Evolutionary conservation across 441 rosid genomes (phyloP), one percentile per base, ranked within the genome.

Genomic region (Mallotus repandus): DNA sequence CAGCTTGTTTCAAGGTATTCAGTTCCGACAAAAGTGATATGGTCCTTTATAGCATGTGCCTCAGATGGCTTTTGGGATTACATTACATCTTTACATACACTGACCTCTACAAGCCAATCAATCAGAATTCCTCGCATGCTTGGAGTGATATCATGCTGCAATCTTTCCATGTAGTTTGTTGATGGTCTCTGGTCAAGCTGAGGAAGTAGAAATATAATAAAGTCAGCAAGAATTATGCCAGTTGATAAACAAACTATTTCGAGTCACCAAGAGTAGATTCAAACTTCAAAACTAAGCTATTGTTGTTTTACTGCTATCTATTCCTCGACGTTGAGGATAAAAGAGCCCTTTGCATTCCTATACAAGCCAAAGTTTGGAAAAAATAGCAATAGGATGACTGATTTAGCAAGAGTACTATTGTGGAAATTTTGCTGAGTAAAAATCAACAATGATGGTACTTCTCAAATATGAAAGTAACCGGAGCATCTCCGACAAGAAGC

Each of bases 21-120:
- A 35, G 68, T 38, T 64, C 66, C 46, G 48, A 21, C 6, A 62
- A 46, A 9, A n/a, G 46, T 54, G 25, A 45, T 19, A 21, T 59
- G 63, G 41, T 5, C 43, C 29, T 68, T 52, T 25, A 12, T 35
- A 68, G 57, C 61, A 21, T 10, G 35, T 32, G 45, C 75, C 73
- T 48, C 41, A 52, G 64, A 55, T 13, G 56, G 60, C 61, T 45
- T 41, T 50, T 45, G 21, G 35, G 18, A 62, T 49, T 14, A 15
- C 22, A 56, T 56, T 46, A 55, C 48, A 74, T 18, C 32, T 29
- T 18, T 22, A 25, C 38, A 14, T 52, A 64, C 9, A 81, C 88
- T 77, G 76, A 91, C 99, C 96, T 95, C 98, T 48, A 95, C 94
- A 71, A 95, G 90, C 98, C 98, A 95, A 77, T 91, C 98, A 72